These are phyloP conservation scores for Colletotrichum tabaci DNA, from an alignment of 2,329 filamentous ascomycete genomes.

Conservation along the genomic window DNA sequence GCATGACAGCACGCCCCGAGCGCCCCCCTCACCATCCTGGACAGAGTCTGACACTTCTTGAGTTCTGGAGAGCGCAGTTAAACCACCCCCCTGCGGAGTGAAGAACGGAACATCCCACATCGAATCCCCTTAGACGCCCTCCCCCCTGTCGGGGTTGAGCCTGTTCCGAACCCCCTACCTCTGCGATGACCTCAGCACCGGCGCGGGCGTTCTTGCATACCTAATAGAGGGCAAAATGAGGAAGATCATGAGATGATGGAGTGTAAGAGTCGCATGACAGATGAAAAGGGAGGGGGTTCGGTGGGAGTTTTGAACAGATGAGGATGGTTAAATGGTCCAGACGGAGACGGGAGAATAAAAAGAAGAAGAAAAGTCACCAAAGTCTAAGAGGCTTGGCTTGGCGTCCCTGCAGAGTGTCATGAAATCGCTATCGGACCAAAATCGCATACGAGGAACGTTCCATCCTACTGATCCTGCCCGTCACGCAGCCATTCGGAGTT, in stretches of 20 bases:
- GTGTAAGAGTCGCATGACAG: background rate
- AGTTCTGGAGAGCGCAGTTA: slow-evolving; percentile 19
- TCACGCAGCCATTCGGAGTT: slow-evolving; percentile 2
- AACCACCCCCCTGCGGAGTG: slow-evolving; percentile 25
- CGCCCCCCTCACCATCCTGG: background rate
- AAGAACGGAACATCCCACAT: slow-evolving; percentile 25
- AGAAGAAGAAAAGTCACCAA: background rate
- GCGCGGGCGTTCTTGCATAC: slow-evolving; percentile 10
- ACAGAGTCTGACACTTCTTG: slow-evolving; percentile 6
- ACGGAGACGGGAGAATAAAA: background rate
- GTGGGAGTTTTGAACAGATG: background rate
- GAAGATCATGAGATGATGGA: background rate
- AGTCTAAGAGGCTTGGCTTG: slow-evolving; percentile 19
- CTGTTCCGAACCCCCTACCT: slow-evolving; percentile 23
- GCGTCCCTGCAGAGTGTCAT: slow-evolving; percentile 37
- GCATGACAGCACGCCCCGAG: background rate
- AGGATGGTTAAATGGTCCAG: background rate
- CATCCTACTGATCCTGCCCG: slow-evolving; percentile 19
- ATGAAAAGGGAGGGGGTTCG: background rate
- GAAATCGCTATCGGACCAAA: slow-evolving; percentile 34
- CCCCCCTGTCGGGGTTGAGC: slow-evolving; percentile 27
- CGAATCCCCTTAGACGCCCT: slow-evolving; percentile 5
- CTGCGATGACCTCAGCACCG: slow-evolving; percentile 24
- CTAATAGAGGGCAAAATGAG: background rate
- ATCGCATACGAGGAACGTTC: slow-evolving; percentile 34